Base-by-base conservation (phyloP, 2,329 filamentous ascomycete species). In the Claviceps digitariae region DNA sequence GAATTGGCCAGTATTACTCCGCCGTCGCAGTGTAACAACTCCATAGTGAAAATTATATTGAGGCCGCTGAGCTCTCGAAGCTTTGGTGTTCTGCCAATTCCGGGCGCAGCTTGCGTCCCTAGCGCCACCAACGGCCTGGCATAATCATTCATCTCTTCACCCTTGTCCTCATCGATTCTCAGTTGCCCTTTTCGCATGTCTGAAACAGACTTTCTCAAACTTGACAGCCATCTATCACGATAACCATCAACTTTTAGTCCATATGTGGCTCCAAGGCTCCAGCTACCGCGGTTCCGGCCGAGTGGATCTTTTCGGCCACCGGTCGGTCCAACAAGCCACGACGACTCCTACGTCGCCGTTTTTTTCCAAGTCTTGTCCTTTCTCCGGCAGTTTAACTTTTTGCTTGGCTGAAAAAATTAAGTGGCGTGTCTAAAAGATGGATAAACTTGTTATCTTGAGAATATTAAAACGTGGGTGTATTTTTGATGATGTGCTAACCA, bases 221-320 rank as follows among this genome's bases (percentile, higher is more conserved):
- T 38, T n/a, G 45, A 34, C n/a, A 31, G 29, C 13, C 27, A 38
- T 23, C 29, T n/a, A 25, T 46, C 40, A 8, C 20, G 21, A 21
- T n/a, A 23, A 6, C 38, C 21, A n/a, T 45, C 52, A 53, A 45
- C 31, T 45, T 40, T 29, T 8, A 20, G 17, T 21, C 31, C 15
- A 13, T 47, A 4, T 6, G n/a, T 48, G 36, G 20, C 20, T 43
- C 27, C 48, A 27, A 34, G 52, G 52, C 34, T 4, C 13, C 52
- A 53, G 38, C 50, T 50, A 44, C 29, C 48, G 50, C 36, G 40
- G 45, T 58, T 47, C 56, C 58, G 53, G 53, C 48, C 51, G 50
- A 53, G 57, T 58, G 54, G 56, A 55, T 52, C 53, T 51, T 51
- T 46, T 50, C 56, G 54, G 50, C 54, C 55, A 57, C 43, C 55